Conservation (phyloP, 192 early-diverging fungal species). For the Gigaspora rosea region DNA sequence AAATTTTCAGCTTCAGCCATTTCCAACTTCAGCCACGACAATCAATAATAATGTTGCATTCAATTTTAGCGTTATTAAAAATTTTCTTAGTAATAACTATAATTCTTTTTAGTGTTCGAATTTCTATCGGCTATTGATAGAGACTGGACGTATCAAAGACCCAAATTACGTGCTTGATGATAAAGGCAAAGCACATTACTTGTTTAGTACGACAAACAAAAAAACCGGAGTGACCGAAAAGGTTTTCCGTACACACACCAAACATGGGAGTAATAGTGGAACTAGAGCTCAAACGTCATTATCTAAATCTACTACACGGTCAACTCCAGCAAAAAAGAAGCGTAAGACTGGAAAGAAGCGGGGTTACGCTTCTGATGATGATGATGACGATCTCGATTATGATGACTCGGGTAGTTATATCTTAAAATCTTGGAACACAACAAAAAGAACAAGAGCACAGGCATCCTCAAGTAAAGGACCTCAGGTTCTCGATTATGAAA, state of each 20-base stretch:
- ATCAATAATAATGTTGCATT: too few species aligned
- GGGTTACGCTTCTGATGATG: constrained; percentile 57
- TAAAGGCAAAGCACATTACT: constrained; percentile 88
- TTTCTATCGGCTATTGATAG: constrained; percentile 90
- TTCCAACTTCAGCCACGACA: too few species aligned
- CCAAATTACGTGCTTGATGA: constrained; percentile 91
- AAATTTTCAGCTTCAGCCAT: too few species aligned
- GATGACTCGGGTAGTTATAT: constrained; percentile 72
- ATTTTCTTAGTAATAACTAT: too few species aligned
- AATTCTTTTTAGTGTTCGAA: constrained; percentile 77
- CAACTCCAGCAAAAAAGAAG: constrained; percentile 39
- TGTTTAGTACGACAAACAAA: constrained; percentile 86
- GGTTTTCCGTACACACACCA: constrained; percentile 80
- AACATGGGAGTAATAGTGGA: constrained; percentile 42
- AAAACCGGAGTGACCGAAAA: constrained; percentile 77
- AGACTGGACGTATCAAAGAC: constrained; percentile 85
- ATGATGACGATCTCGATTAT: constrained; percentile 63
- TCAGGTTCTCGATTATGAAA: background rate
- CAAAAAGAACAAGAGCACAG: constrained; percentile 59
- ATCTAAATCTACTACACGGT: constrained; percentile 36
- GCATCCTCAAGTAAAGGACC: constrained; percentile 29
- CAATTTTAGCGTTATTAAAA: too few species aligned
- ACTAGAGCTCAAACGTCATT: constrained; percentile 30
- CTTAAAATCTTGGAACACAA: constrained; percentile 62
- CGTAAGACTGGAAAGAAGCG: constrained; percentile 43